A percentile compares a stretch with the other conserved stretches of the same genome.
phyloP scores from a whole-genome alignment of 2,329 filamentous ascomycete species.

The Celoporthe dispersa region DNA sequence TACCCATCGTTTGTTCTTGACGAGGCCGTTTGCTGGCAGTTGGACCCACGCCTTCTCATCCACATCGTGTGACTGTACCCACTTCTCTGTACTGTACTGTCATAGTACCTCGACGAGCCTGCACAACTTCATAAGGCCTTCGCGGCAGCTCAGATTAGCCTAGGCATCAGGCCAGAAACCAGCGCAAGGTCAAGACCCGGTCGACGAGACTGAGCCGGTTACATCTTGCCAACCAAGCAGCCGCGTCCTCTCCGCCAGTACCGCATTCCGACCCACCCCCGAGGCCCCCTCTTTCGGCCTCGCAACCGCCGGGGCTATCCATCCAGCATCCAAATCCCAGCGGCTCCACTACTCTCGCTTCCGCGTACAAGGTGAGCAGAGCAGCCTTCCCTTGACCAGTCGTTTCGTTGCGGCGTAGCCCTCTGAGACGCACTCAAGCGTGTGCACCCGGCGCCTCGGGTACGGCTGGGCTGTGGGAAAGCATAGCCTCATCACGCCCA shows the following conservation, averaged over 20 bases:
- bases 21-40: background rate
- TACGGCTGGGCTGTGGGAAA: conserved; percentile 2
- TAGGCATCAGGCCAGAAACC: conserved; percentile 23
- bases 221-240: conserved; percentile 19
- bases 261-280: conserved; percentile 5
- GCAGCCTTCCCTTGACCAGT: conserved; percentile 19
- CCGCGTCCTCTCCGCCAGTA: conserved; percentile 21
- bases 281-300: conserved; percentile 13
- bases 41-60: background rate
- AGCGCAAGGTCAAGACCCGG: conserved; percentile 22
- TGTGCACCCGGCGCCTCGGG: conserved; percentile 11
- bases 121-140: background rate
- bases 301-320: conserved; percentile 17
- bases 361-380: conserved; percentile 22
- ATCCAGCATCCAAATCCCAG: conserved; percentile 6
- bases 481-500: conserved; percentile 17
- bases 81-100: background rate
- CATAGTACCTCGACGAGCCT: background rate
- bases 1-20: background rate
- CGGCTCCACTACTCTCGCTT: conserved; percentile 24
- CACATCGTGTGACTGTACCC: conserved; percentile 6
- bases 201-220: conserved; percentile 25
- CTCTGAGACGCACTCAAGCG: conserved; percentile 24
- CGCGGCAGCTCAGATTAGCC: conserved; percentile 8
- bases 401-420: conserved; percentile 23